Evolutionary conservation across 257 asterid genomes (phyloP).

Genomic region (Fraxinus pennsylvanica): DNA sequence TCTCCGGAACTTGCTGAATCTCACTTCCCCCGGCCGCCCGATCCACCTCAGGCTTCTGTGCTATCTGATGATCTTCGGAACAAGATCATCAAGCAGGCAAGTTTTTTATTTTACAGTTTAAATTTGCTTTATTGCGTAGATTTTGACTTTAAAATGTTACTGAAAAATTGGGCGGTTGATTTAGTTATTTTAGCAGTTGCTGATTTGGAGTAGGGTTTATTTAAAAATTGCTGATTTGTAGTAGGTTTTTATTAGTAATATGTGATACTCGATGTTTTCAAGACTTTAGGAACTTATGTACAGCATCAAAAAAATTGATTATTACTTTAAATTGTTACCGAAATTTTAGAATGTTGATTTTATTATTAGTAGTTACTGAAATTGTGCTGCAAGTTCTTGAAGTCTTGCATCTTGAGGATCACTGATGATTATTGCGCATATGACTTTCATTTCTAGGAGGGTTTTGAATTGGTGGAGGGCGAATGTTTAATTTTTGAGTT

Average conservation of each 20-base stretch:
- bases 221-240: background rate
- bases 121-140: background rate
- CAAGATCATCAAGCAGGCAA: slow-evolving; percentile 78
- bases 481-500: slow-evolving; percentile 11
- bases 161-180: background rate
- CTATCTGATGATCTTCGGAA: slow-evolving; percentile 68
- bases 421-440: background rate
- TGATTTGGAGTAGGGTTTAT: background rate
- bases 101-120: background rate
- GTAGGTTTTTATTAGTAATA: background rate
- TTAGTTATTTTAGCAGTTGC: background rate
- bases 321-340: background rate
- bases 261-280: background rate
- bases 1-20: slow-evolving; percentile 57
- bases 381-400: background rate
- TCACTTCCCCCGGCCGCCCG: slow-evolving; percentile 40
- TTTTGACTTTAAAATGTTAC: background rate
- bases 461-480: background rate
- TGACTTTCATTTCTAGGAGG: background rate
- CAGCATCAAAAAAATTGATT: background rate
- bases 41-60: slow-evolving; percentile 37
- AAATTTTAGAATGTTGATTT: background rate
- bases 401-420: slow-evolving; percentile 9
- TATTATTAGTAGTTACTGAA: background rate
- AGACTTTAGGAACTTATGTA: background rate